Percentiles rank a stretch among this genome's conserved stretches.
These are phyloP conservation scores for Aspergillus haitiensis DNA, from an alignment of 495 filamentous ascomycete species.

Conservation along the genomic window DNA sequence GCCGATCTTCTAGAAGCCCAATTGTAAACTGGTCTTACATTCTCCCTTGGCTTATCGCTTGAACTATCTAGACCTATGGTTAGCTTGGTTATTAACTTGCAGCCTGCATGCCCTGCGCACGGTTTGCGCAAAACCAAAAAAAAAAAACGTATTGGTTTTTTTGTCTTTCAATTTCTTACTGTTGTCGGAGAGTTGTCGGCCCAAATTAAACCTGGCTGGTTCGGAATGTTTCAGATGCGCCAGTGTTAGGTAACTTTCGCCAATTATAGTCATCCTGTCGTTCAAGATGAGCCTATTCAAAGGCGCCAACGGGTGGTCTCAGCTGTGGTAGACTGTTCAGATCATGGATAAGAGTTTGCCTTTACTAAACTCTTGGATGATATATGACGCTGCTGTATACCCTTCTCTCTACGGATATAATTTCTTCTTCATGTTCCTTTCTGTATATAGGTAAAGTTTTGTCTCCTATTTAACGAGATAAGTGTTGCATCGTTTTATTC, in stretches of 20 bases:
- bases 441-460: slow-evolving; percentile 23
- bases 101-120: neutral
- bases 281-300: neutral
- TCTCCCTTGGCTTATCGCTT: slow-evolving; percentile 8
- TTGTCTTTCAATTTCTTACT: no score
- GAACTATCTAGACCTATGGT: neutral
- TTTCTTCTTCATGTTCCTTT: slow-evolving; percentile 12
- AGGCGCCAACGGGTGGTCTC: neutral
- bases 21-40: slow-evolving; percentile 12
- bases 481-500: slow-evolving; percentile 1
- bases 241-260: neutral
- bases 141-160: neutral
- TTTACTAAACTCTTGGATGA: slow-evolving; percentile 5
- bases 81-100: no score
- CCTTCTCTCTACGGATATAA: slow-evolving; percentile 17
- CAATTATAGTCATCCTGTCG: neutral
- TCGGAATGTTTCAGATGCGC: slow-evolving; percentile 7
- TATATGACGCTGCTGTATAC: slow-evolving; percentile 25
- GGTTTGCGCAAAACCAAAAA: neutral
- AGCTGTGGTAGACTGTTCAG: neutral
- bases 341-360: slow-evolving; percentile 5
- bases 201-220: slow-evolving; percentile 8
- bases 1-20: slow-evolving; percentile 42
- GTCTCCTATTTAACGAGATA: neutral
- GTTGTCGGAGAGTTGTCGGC: no score